Evolutionary conservation across 2,329 filamentous ascomycete genomes (phyloP).

Genomic region (Graphium sp.): DNA sequence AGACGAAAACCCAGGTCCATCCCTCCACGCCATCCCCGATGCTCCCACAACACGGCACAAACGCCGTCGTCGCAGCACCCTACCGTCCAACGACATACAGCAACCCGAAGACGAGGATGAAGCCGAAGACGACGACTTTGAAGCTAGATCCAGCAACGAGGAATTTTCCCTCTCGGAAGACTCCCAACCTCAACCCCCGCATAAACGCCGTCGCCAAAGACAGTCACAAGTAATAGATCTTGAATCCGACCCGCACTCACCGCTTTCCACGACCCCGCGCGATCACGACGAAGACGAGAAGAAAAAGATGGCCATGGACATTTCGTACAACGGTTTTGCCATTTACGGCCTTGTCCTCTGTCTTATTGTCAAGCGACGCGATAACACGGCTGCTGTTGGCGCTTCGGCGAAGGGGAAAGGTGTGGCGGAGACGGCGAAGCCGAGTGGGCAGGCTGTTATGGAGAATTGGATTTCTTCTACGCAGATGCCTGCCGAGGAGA

Average conservation of each 20-base stretch:
- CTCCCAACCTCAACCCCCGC: too few relatives aligned
- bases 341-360: constrained; percentile 91
- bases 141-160: constrained; percentile 12
- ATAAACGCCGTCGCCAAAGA: too few relatives aligned
- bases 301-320: constrained; percentile 78
- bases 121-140: constrained; percentile 15
- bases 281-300: constrained; percentile 47
- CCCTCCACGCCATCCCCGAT: constrained; percentile 43
- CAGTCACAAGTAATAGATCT: constrained; percentile 19
- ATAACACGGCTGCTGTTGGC: constrained; percentile 15
- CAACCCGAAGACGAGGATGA: constrained; percentile 12
- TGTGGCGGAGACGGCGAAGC: constrained; percentile 9
- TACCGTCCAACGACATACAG: too few relatives aligned
- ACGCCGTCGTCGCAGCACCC: constrained; percentile 14
- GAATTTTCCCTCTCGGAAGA: too few relatives aligned
- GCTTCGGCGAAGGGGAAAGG: constrained; percentile 5
- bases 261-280: constrained; percentile 19
- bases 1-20: constrained; percentile 40
- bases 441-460: constrained; percentile 50
- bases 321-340: constrained; percentile 85
- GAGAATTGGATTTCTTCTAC: constrained; percentile 73
- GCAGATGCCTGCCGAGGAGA: constrained; percentile 43
- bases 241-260: constrained; percentile 20
- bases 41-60: constrained; percentile 8
- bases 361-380: constrained; percentile 68